Conservation (phyloP, 2,329 filamentous ascomycete genomes). For the Botryotinia narcissicola region DNA sequence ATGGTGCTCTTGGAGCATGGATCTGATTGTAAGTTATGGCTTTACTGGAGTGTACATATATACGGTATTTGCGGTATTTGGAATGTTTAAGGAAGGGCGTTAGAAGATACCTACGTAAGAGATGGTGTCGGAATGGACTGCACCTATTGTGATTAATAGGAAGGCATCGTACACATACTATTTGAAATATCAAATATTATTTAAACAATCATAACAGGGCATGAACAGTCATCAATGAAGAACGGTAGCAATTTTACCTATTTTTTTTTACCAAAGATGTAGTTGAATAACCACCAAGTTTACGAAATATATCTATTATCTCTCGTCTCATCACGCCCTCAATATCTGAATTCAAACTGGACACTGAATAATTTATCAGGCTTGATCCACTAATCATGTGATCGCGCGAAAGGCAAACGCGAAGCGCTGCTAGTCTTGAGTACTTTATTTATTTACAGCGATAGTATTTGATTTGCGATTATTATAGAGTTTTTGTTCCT, state of each 20-base stretch:
- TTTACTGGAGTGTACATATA: slow-evolving; percentile 8
- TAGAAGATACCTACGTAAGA: slow-evolving; percentile 5
- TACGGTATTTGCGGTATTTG: neutral
- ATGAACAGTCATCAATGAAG: neutral
- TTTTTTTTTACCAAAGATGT: neutral
- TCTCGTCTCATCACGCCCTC: neutral
- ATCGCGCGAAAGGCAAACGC: neutral
- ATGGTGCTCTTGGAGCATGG: neutral
- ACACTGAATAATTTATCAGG: neutral
- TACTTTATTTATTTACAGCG: neutral
- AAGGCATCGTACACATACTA: neutral
- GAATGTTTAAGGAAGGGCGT: slow-evolving; percentile 8
- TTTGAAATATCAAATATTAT: neutral
- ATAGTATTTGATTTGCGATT: neutral
- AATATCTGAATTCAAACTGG: neutral
- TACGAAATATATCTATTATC: neutral
- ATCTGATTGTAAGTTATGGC: slow-evolving; percentile 12
- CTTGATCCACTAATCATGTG: slow-evolving; percentile 8
- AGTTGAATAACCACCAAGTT: neutral
- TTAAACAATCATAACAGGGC: neutral
- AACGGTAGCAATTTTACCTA: neutral
- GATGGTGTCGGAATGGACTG: neutral
- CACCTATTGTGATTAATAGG: neutral
- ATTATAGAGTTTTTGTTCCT: neutral
- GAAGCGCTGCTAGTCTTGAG: too few species aligned